These are phyloP conservation scores for Vinca minor DNA, from an alignment of 257 asterid species.

Conservation along the genomic window DNA sequence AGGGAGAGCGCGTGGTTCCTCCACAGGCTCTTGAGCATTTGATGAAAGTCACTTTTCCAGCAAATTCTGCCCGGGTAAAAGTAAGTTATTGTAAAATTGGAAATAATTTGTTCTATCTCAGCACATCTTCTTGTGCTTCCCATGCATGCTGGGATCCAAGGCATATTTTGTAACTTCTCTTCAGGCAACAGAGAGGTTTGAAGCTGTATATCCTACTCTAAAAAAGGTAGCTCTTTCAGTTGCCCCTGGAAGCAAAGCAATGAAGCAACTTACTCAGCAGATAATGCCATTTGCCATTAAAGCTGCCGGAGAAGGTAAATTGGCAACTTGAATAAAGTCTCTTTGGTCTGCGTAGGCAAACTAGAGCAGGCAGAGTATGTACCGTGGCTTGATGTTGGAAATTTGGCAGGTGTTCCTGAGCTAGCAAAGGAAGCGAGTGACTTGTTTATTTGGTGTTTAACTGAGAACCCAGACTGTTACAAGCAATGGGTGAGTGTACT, in stretches of 20 bases:
- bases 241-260: conserved; percentile 29
- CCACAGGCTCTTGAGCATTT: conserved; percentile 9
- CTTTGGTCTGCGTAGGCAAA: background rate
- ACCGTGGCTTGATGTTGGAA: background rate
- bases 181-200: conserved; percentile 28
- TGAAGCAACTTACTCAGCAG: conserved; percentile 24
- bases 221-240: conserved; percentile 29
- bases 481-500: conserved; percentile 22
- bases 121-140: background rate
- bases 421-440: conserved; percentile 21
- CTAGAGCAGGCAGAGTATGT: no score
- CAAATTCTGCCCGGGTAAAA: conserved; percentile 7
- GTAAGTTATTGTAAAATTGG: background rate
- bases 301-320: conserved; percentile 26
- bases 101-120: background rate
- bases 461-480: conserved; percentile 19
- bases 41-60: conserved; percentile 10
- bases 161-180: background rate
- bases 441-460: conserved; percentile 27
- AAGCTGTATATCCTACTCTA: conserved; percentile 21
- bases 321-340: background rate
- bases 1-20: conserved; percentile 17
- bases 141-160: background rate
- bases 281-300: conserved; percentile 21
- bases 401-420: conserved; percentile 22